Base-by-base conservation (phyloP, 2,329 filamentous ascomycete genomes). In the Penicillium nordicum region DNA sequence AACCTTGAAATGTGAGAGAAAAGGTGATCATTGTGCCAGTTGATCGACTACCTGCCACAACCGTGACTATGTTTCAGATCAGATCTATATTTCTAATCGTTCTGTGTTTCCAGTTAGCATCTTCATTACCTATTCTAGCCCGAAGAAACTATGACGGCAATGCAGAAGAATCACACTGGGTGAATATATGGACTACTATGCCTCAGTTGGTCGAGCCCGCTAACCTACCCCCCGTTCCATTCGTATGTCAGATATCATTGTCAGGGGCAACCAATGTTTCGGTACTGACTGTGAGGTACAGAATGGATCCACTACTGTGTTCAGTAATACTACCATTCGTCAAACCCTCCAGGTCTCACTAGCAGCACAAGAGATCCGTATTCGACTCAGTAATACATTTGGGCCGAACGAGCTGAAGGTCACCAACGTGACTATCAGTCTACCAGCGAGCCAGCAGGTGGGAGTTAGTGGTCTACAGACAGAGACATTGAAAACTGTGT, bases 341-440 rank as follows among this genome's bases (percentile, higher is more conserved):
- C 86, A 89, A 69, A 88, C 86, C 0, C 68, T 88, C 14, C 82
- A 84, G 60, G 74, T 86, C 62, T 83, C 84, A 8, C 77, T 86
- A 5, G 79, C 78, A 1, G 80, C 82, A 3, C 72, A 79, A 3
- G 78, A 82, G 23, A 79, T 88, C 58, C 83, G 86, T 10, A 72
- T 89, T 36, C 82, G 83, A 44, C 77, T 89, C 49, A 87, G 84
- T 42, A 89, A 89, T 66, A 82, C 80, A 0, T 88, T 89, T 61
- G 85, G 87, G 2, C 69, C 77, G 1, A 83, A 79, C 36, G 80
- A 84, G 59, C 75, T 89, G 3, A 79, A 82, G 43, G 82, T 89
- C 61, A 84, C 82, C 0, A 78, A 79, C 1, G 82, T 82, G 1
- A 82, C 83, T 0, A 69, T 89, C 6, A 82, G 84, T 0, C 72